Conservation (phyloP, 495 filamentous ascomycete species). For the Friedmanniomyces endolithicus region DNA sequence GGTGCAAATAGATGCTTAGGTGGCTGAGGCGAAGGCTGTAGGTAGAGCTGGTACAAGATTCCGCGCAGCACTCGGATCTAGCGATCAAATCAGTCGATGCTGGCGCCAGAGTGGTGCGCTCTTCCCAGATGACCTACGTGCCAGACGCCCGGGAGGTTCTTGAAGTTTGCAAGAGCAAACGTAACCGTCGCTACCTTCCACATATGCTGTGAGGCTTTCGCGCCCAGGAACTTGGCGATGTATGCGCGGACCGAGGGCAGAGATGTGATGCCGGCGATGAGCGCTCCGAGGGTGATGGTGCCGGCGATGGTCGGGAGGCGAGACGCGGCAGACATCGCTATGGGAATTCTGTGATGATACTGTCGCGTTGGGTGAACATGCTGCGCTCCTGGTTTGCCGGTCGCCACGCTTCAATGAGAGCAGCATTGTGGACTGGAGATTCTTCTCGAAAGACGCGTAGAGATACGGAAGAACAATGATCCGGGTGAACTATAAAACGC, state of each 20-base stretch:
- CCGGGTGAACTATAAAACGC: no score
- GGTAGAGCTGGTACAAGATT: constrained; percentile 48
- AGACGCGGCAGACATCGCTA: constrained; percentile 14
- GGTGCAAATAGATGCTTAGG: constrained; percentile 47
- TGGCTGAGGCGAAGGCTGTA: constrained; percentile 32
- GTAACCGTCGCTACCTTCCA: constrained; percentile 45
- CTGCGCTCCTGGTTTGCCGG: no score
- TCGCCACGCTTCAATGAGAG: neutral
- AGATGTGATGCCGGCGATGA: constrained; percentile 3
- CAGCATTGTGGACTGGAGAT: no score
- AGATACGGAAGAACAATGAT: no score
- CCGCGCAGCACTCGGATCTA: constrained; percentile 47
- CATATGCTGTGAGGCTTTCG: constrained; percentile 18
- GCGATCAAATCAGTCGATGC: constrained; percentile 26
- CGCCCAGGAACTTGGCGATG: constrained; percentile 8
- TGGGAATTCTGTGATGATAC: neutral
- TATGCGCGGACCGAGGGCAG: constrained; percentile 9
- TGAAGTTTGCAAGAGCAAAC: constrained; percentile 50
- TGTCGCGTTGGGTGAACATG: no score
- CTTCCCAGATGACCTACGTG: constrained; percentile 37
- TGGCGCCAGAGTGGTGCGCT: neutral
- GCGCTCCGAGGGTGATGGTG: constrained; percentile 5
- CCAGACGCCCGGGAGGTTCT: constrained; percentile 65
- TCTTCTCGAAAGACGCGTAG: no score
- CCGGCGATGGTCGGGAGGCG: constrained; percentile 13